A percentile compares a stretch with the other conserved stretches of the same genome.
Evolutionary conservation across 2,329 filamentous ascomycete genomes (phyloP).

Genomic region (Ophiostoma sp.): DNA sequence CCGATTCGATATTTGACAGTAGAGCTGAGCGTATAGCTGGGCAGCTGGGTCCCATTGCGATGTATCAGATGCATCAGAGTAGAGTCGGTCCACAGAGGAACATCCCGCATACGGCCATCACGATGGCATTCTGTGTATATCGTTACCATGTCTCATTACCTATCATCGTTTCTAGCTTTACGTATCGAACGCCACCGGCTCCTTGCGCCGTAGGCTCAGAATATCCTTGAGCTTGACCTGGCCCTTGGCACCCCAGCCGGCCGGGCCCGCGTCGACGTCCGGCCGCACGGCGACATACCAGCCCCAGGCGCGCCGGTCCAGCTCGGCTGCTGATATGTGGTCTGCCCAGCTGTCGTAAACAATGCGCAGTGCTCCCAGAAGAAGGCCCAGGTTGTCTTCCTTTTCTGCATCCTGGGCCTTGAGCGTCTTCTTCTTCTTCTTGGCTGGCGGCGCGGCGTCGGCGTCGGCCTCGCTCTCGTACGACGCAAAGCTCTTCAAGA

Average conservation of each 20-base stretch:
- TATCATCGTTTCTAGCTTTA: too few species aligned
- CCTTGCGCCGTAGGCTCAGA: constrained; percentile 49
- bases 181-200: not conserved
- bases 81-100: too few species aligned
- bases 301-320: constrained; percentile 70
- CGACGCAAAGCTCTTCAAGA: constrained; percentile 55
- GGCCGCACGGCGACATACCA: constrained; percentile 78
- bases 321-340: constrained; percentile 56
- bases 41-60: too few species aligned
- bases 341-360: constrained; percentile 68
- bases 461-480: constrained; percentile 29
- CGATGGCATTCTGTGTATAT: not conserved
- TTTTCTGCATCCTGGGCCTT: constrained; percentile 54
- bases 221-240: constrained; percentile 61
- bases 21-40: too few species aligned
- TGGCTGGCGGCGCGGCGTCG: constrained; percentile 22
- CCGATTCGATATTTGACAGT: too few species aligned
- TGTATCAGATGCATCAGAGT: too few species aligned
- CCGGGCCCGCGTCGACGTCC: constrained; percentile 65
- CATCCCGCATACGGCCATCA: too few species aligned
- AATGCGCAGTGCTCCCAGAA: constrained; percentile 66
- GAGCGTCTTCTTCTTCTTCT: constrained; percentile 48
- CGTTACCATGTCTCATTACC: not conserved
- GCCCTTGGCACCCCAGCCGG: constrained; percentile 81
- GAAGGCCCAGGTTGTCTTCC: constrained; percentile 60